These are phyloP conservation scores for Pseudogymnoascus sp. DNA, from an alignment of 2,329 filamentous ascomycete genomes.

Conservation along the genomic window DNA sequence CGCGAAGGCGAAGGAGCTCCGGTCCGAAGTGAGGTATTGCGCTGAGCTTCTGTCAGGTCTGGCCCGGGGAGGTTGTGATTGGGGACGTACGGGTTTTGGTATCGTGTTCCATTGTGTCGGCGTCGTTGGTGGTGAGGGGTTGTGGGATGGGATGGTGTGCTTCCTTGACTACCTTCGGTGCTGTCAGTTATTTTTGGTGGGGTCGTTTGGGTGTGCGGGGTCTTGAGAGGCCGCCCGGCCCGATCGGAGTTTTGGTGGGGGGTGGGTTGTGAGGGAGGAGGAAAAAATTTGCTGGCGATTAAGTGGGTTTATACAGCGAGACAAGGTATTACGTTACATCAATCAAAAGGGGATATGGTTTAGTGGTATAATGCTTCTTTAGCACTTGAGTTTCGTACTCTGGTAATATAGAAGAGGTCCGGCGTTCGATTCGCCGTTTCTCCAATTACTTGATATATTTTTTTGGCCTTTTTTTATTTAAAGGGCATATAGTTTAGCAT, in stretches of 20 bases:
- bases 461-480: neutral
- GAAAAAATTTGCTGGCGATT: neutral
- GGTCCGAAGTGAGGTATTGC: slow-evolving; percentile 71
- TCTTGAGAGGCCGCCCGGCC: neutral
- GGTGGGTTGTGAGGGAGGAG: neutral
- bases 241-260: neutral
- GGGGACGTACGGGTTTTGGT: slow-evolving; percentile 59
- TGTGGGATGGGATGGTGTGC: neutral
- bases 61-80: neutral
- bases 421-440: slow-evolving; percentile 7
- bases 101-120: slow-evolving; percentile 60
- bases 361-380: slow-evolving; percentile 6
- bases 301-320: neutral
- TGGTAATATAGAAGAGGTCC: slow-evolving; percentile 5
- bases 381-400: slow-evolving; percentile 4
- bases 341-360: slow-evolving; percentile 4
- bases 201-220: neutral
- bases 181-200: neutral
- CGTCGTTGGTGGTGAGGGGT: neutral
- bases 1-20: slow-evolving; percentile 76
- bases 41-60: slow-evolving; percentile 39
- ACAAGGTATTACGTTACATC: neutral
- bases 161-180: neutral
- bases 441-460: slow-evolving; percentile 2
- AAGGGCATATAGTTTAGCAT: neutral